These are phyloP conservation scores for Cardamine chenopodiifolia DNA, from an alignment of 345 rosid species.

Conservation along the genomic window DNA sequence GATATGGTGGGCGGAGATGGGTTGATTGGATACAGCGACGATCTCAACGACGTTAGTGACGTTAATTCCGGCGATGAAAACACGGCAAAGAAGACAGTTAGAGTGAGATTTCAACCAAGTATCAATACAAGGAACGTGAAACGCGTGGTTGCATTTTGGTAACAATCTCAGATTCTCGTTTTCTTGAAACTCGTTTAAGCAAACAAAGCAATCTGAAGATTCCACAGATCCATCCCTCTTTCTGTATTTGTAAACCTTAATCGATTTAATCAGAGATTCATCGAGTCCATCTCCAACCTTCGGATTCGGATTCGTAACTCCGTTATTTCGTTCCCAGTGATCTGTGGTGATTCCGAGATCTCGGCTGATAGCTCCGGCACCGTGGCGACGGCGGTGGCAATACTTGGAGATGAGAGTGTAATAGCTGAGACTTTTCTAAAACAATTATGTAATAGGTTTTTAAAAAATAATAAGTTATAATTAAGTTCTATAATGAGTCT, in stretches of 20 bases:
- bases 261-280: constrained; percentile 62
- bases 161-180: constrained; percentile 63
- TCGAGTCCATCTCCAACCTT: constrained; percentile 53
- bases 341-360: constrained; percentile 17
- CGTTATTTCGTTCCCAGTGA: constrained; percentile 12
- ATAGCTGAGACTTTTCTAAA: no score
- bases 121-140: constrained; percentile 80
- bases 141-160: constrained; percentile 83
- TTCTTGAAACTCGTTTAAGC: constrained; percentile 75
- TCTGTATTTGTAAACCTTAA: constrained; percentile 55
- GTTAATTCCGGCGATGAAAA: constrained; percentile 15
- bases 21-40: not conserved
- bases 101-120: constrained; percentile 87
- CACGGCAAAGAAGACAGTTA: constrained; percentile 86
- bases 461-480: no score
- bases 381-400: constrained; percentile 51
- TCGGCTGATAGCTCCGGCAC: constrained; percentile 3
- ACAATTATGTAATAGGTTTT: no score
- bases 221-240: constrained; percentile 65
- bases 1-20: not conserved
- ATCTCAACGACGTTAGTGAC: constrained; percentile 5
- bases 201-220: constrained; percentile 77
- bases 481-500: no score
- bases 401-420: constrained; percentile 68
- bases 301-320: not conserved